Base-by-base conservation (phyloP, 495 filamentous ascomycete species). In the Geoglossum glabrum region DNA sequence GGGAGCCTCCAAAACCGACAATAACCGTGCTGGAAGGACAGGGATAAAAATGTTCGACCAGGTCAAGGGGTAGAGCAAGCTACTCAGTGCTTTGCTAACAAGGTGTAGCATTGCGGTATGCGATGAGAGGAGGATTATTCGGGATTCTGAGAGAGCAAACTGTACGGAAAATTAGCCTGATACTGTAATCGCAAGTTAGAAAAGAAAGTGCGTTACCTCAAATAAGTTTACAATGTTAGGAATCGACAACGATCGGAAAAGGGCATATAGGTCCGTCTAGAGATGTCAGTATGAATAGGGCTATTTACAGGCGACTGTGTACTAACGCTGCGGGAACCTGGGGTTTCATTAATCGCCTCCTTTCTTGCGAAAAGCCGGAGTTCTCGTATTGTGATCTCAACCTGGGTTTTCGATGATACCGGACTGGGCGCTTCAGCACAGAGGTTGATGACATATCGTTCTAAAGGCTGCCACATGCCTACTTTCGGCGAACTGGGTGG, bases 101-200 rank as follows among this genome's bases (percentile, higher is more conserved):
- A 97, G 80, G 64, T 96, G 87, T 54, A 98, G 77, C 92, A 98
- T 97, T 27, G 87, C 83, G 0, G 90, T 93, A 66, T 98, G 87
- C 1, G 90, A 95, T 13, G 92, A 96, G 30, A 96, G 72, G 56
- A 98, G 79, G 66, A 98, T 97, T 68, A 97, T 97, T 28, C 92
- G 84, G 19, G 90, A 90, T 69, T 98, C 92, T 1, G 86, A 81
- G 64, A 98, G 76, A 60, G 86, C 87, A 68, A 89, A 95, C 73
- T 74, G 49, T 47, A 45, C 31, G 4, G 25, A 57, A 33, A 27
- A 46, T 64, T 28, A 64, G 62, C 57, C 8, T 30, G 23, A n/a
- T 5, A 21, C 11, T 56, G 47, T 36, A 59, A 36, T 17, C 1
- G 19, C 54, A 26, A 57, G n/a, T 31, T 51, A 23, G 17, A 11